Conservation (phyloP, 805 yeast genomes). For the Clavispora asparagi region DNA sequence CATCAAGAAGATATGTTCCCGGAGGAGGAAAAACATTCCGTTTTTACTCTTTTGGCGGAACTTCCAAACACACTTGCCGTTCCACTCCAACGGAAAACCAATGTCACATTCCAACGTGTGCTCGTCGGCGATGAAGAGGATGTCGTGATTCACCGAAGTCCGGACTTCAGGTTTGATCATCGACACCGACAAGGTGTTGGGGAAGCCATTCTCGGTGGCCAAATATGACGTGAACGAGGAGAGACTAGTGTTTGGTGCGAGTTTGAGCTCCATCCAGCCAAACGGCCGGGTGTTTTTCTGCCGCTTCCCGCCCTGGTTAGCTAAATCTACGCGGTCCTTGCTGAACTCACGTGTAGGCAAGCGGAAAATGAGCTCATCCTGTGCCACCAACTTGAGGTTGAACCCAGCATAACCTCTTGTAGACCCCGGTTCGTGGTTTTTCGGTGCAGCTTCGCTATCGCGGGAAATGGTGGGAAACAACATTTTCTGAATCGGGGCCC, state of each 20-base stretch:
- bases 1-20: constrained; percentile 76
- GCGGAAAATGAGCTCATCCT: constrained; percentile 64
- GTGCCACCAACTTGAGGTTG: constrained; percentile 47
- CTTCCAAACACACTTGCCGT: constrained; percentile 67
- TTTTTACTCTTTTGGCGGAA: constrained; percentile 49
- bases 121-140: constrained; percentile 56
- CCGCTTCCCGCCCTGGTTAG: constrained; percentile 2
- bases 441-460: constrained; percentile 39
- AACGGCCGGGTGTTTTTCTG: constrained; percentile 43
- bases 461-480: constrained; percentile 64
- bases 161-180: constrained; percentile 59
- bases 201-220: constrained; percentile 54
- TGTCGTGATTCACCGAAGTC: constrained; percentile 85
- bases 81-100: constrained; percentile 78
- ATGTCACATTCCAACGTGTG: constrained; percentile 53
- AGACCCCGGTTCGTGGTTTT: constrained; percentile 37
- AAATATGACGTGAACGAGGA: constrained; percentile 44
- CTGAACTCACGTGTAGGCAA: constrained; percentile 83
- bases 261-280: constrained; percentile 86
- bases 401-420: constrained; percentile 54
- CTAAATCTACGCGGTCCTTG: constrained; percentile 46
- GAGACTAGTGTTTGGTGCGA: constrained; percentile 49
- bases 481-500: constrained; percentile 56
- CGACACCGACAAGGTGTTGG: constrained; percentile 41
- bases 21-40: constrained; percentile 57